phyloP scores from a whole-genome alignment of 495 filamentous ascomycete species.

The Acidomyces sp. region DNA sequence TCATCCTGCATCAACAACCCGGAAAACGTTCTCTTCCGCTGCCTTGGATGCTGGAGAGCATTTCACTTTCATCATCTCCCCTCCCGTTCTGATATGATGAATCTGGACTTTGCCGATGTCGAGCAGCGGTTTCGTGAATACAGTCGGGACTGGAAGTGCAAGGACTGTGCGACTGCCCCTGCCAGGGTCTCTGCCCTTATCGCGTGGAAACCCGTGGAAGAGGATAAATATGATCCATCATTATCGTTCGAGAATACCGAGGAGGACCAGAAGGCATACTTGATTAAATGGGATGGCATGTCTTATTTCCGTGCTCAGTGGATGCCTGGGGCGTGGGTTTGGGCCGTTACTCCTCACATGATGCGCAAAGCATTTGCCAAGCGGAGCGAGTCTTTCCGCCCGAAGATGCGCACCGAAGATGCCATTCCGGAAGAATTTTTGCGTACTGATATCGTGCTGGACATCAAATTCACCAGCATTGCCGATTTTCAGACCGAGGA shows the following conservation, averaged over 20 bases:
- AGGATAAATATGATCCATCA: conserved; percentile 35
- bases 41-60: conserved; percentile 57
- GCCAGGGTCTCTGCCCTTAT: conserved; percentile 58
- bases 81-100: conserved; percentile 26
- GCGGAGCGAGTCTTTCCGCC: conserved; percentile 45
- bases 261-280: conserved; percentile 71
- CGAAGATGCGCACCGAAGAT: conserved; percentile 59
- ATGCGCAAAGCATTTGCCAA: conserved; percentile 68
- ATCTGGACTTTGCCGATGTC: conserved; percentile 33
- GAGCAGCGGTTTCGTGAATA: conserved; percentile 48
- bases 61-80: conserved; percentile 77
- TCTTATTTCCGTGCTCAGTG: conserved; percentile 72
- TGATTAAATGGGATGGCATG: conserved; percentile 70
- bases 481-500: conserved; percentile 41
- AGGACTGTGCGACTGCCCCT: conserved; percentile 47
- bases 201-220: conserved; percentile 67
- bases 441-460: conserved; percentile 75
- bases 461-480: conserved; percentile 50
- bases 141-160: conserved; percentile 56
- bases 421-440: conserved; percentile 77
- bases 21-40: conserved; percentile 67
- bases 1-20: conserved; percentile 55
- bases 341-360: conserved; percentile 46
- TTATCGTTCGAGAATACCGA: conserved; percentile 40
- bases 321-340: conserved; percentile 83